These are phyloP conservation scores for Calonectria pseudoreteaudii DNA, from an alignment of 2,329 filamentous ascomycete genomes.

Conservation along the genomic window DNA sequence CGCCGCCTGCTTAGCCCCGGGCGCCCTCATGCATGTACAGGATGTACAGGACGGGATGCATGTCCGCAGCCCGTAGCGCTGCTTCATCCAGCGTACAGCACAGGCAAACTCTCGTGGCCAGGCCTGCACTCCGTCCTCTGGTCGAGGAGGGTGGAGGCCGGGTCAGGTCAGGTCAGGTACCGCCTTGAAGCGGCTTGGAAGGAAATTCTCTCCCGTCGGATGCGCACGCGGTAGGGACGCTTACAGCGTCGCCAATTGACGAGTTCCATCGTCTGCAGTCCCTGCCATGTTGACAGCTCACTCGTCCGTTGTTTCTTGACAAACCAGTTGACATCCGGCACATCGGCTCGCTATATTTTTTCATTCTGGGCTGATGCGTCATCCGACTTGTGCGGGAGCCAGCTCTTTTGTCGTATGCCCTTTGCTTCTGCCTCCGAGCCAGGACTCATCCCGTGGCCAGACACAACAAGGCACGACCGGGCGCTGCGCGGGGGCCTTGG, in stretches of 20 bases:
- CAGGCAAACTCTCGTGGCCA: not conserved
- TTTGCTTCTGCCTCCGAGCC: constrained; percentile 35
- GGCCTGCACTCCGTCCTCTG: not conserved
- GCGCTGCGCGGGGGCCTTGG: constrained; percentile 25
- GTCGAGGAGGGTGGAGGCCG: not conserved
- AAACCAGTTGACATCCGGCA: constrained; percentile 31
- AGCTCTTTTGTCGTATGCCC: constrained; percentile 37
- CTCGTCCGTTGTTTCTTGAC: constrained; percentile 37
- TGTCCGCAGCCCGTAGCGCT: not conserved
- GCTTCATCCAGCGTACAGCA: not conserved
- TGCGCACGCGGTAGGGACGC: constrained; percentile 2
- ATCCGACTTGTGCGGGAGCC: constrained; percentile 40
- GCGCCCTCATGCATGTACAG: constrained; percentile 13
- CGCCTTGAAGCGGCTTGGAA: not conserved
- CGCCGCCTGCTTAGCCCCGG: constrained; percentile 13
- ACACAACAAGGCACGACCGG: constrained; percentile 22
- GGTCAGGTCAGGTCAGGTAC: not conserved
- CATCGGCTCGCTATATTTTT: constrained; percentile 26
- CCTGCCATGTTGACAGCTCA: constrained; percentile 9
- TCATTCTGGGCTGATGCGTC: constrained; percentile 45
- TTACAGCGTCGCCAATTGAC: constrained; percentile 2
- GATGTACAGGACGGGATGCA: constrained; percentile 7
- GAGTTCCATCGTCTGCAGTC: constrained; percentile 14
- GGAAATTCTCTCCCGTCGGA: constrained; percentile 3
- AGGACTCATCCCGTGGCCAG: constrained; percentile 38